Evolutionary conservation across 2,329 filamentous ascomycete genomes (phyloP).

Genomic region (Neonectria hederae): DNA sequence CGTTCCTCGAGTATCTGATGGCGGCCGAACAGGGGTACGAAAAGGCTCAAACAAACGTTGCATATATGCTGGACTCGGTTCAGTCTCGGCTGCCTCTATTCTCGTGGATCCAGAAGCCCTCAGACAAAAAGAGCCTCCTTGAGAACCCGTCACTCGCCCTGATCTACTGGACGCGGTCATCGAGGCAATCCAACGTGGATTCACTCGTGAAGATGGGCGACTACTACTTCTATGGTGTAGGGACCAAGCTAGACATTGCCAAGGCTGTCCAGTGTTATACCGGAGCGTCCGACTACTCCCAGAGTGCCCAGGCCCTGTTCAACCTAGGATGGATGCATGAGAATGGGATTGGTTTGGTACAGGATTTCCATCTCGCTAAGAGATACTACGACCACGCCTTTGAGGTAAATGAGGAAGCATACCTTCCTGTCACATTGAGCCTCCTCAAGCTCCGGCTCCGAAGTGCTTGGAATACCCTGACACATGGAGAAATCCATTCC

Average conservation of each 20-base stretch:
- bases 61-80: slow-evolving; percentile 82
- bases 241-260: slow-evolving; percentile 74
- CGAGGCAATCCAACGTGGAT: slow-evolving; percentile 92
- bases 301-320: slow-evolving; percentile 94
- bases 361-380: slow-evolving; percentile 98
- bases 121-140: slow-evolving; percentile 51
- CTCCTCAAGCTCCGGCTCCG: slow-evolving; percentile 84
- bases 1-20: slow-evolving; percentile 83
- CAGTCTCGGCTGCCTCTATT: slow-evolving; percentile 57
- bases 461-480: slow-evolving; percentile 95
- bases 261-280: slow-evolving; percentile 95
- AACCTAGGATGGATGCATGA: slow-evolving; percentile 99
- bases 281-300: slow-evolving; percentile 88
- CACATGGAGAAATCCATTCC: slow-evolving; percentile 88
- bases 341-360: slow-evolving; percentile 89
- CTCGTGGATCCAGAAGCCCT: slow-evolving; percentile 59
- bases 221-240: slow-evolving; percentile 89
- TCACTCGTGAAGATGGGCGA: slow-evolving; percentile 98
- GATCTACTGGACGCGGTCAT: slow-evolving; percentile 94
- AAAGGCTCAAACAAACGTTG: slow-evolving; percentile 87
- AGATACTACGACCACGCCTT: slow-evolving; percentile 93
- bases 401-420: slow-evolving; percentile 91
- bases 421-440: slow-evolving; percentile 89
- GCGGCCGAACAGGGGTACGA: slow-evolving; percentile 95
- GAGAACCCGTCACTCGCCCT: slow-evolving; percentile 73